phyloP scores from a whole-genome alignment of 108 stramenopile species.

The Discostella pseudostelligera region DNA sequence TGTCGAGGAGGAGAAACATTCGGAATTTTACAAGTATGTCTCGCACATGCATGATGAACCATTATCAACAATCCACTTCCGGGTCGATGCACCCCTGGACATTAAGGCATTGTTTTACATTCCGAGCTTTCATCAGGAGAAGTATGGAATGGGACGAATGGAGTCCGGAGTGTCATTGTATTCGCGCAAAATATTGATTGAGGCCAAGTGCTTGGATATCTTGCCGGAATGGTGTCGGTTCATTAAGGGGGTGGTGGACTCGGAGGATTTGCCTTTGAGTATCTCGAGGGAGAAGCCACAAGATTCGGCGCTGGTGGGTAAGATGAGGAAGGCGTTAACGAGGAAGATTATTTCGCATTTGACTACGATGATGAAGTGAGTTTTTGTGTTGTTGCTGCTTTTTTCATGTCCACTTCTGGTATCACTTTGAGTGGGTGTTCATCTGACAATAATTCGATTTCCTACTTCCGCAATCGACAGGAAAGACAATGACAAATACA shows the following conservation, averaged over 20 bases:
- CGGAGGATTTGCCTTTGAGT: slow-evolving; percentile 96
- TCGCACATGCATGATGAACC: slow-evolving; percentile 90
- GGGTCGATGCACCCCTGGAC: slow-evolving; percentile 97
- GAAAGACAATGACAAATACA: slow-evolving; percentile 89
- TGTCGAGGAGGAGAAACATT: slow-evolving; percentile 90
- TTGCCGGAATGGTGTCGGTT: slow-evolving; percentile 98
- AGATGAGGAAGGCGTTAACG: slow-evolving; percentile 88
- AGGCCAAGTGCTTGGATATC: slow-evolving; percentile 88
- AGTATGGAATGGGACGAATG: slow-evolving; percentile 99
- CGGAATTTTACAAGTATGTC: slow-evolving; percentile 95
- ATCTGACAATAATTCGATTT: slow-evolving; percentile 1
- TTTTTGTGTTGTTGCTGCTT: slow-evolving; percentile 10
- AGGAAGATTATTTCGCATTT: slow-evolving; percentile 85
- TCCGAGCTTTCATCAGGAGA: slow-evolving; percentile 94
- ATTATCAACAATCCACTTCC: slow-evolving; percentile 83
- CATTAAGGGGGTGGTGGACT: slow-evolving; percentile 96
- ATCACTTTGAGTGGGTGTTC: not conserved
- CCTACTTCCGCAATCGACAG: slow-evolving; percentile 16
- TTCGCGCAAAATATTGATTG: slow-evolving; percentile 94
- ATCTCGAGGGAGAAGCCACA: slow-evolving; percentile 97
- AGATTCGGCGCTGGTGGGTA: slow-evolving; percentile 89
- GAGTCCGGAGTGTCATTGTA: slow-evolving; percentile 95
- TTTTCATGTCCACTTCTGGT: not conserved
- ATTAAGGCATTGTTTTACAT: slow-evolving; percentile 96
- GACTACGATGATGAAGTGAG: slow-evolving; percentile 77